phyloP scores from a whole-genome alignment of 2,329 filamentous ascomycete genomes.

The Sporothrix phasma region DNA sequence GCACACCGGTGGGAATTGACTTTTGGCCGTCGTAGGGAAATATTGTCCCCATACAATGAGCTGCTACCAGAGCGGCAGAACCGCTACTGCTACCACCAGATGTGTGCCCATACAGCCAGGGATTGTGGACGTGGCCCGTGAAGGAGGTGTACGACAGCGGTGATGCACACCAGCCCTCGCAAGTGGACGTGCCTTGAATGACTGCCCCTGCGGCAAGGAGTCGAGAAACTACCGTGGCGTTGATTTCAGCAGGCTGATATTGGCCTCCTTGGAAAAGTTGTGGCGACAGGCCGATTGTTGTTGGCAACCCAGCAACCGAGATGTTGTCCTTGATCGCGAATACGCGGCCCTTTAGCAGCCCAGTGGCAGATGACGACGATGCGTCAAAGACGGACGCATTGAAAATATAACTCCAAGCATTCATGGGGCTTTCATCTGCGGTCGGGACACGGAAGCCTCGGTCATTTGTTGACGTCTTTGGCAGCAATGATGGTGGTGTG shows the following conservation, averaged over 20 bases:
- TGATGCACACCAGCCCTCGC: slow-evolving; percentile 55
- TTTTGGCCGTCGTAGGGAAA: background rate
- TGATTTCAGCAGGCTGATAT: slow-evolving; percentile 59
- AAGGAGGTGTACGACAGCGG: slow-evolving; percentile 51
- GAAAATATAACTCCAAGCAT: slow-evolving; percentile 27
- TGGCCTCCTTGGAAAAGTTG: slow-evolving; percentile 28
- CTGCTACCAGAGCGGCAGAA: slow-evolving; percentile 37
- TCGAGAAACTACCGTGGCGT: slow-evolving; percentile 28
- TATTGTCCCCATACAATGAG: background rate
- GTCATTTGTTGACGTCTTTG: slow-evolving; percentile 8
- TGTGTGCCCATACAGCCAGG: slow-evolving; percentile 62
- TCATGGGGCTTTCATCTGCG: slow-evolving; percentile 23
- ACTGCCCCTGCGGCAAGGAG: slow-evolving; percentile 54
- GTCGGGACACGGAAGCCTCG: slow-evolving; percentile 21
- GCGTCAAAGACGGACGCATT: slow-evolving; percentile 15
- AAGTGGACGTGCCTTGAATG: slow-evolving; percentile 63
- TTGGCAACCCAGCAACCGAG: slow-evolving; percentile 53
- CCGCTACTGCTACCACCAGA: slow-evolving; percentile 68
- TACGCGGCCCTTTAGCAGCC: slow-evolving; percentile 59
- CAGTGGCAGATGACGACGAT: slow-evolving; percentile 17
- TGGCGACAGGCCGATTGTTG: slow-evolving; percentile 42
- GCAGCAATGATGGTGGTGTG: slow-evolving; percentile 19
- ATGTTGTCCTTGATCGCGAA: slow-evolving; percentile 68
- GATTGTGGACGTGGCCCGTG: slow-evolving; percentile 63
- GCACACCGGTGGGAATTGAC: background rate